These are phyloP conservation scores for Nicotiana paniculata DNA, from an alignment of 257 asterid species.

Conservation along the genomic window DNA sequence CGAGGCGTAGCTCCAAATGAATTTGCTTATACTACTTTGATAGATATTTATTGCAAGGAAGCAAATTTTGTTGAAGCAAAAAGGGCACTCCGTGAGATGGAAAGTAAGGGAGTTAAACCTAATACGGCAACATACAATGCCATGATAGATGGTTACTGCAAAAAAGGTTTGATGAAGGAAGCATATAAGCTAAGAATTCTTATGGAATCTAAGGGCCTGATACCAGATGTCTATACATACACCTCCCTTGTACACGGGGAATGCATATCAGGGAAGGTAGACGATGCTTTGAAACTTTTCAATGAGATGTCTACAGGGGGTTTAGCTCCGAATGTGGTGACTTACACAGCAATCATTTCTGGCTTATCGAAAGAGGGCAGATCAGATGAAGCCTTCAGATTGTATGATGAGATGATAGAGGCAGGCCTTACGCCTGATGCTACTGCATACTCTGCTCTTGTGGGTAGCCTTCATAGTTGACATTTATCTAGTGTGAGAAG, in stretches of 20 bases:
- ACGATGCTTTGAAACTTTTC: conserved; percentile 62
- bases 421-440: conserved; percentile 67
- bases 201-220: conserved; percentile 50
- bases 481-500: neutral
- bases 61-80: conserved; percentile 34
- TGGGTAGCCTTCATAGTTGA: conserved; percentile 69
- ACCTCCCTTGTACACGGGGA: conserved; percentile 75
- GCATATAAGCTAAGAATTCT: conserved; percentile 32
- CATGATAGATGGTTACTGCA: conserved; percentile 29
- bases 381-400: conserved; percentile 70
- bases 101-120: conserved; percentile 21
- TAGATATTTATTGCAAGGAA: conserved; percentile 27
- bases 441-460: conserved; percentile 60
- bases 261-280: conserved; percentile 59
- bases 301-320: conserved; percentile 45
- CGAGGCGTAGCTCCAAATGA: conserved; percentile 49
- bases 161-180: conserved; percentile 27
- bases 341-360: conserved; percentile 60
- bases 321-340: conserved; percentile 38
- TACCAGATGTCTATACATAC: conserved; percentile 61
- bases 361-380: conserved; percentile 72
- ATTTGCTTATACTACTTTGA: conserved; percentile 22
- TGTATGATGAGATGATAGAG: conserved; percentile 77
- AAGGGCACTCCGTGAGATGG: conserved; percentile 18
- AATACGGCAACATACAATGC: conserved; percentile 29